Base-by-base conservation (phyloP, 2,329 filamentous ascomycete genomes). In the Fusarium lyarnte region DNA sequence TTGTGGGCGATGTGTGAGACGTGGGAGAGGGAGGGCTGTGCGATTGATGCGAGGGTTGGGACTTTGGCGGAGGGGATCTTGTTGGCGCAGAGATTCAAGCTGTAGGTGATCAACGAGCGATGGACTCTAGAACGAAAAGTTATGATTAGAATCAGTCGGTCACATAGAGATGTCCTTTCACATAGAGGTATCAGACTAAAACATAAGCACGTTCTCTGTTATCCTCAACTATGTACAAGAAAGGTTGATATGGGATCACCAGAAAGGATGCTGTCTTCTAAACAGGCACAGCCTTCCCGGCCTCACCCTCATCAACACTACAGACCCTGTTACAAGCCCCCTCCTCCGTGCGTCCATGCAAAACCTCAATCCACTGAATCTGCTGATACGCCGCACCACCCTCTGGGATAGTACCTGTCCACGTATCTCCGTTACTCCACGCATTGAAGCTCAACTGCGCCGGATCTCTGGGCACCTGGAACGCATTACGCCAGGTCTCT, bases 1-100 rank as follows among this genome's bases (percentile, higher is more conserved):
- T 80, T 95, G 42, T 94, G 91, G 84, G 86, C 86, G 0, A 90
- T 92, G 78, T 91, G 91, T 78, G 89, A 89, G 79, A 87, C 81
- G 71, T 84, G 94, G 2, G 92, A 94, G 78, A 83, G 83, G 5
- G 84, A 94, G 71, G 93, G 93, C 0, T 94, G 89, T 80, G 93
- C 92, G 2, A 93, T 96, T 73, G 93, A 96, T 81, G 93, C 93
- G 10, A 86, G 93, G 42, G 91, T 95, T 5, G 93, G 91, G 3
- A 93, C 92, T 9, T 82, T 95, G 49, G 93, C 93, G 0, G 93
- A 95, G 80, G 93, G 93, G 0, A 90, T 95, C 66, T 90, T 95
- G 78, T 82, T 94, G 70, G 91, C 91, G 25, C 92, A 90, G 83
- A 81, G 82, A 69, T 84, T 88, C 63, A 84, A 83, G 72, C 77